A percentile compares a stretch with the other conserved stretches of the same genome.
Evolutionary conservation across 495 filamentous ascomycete genomes (phyloP).

Genomic region (Xylaria acuta): DNA sequence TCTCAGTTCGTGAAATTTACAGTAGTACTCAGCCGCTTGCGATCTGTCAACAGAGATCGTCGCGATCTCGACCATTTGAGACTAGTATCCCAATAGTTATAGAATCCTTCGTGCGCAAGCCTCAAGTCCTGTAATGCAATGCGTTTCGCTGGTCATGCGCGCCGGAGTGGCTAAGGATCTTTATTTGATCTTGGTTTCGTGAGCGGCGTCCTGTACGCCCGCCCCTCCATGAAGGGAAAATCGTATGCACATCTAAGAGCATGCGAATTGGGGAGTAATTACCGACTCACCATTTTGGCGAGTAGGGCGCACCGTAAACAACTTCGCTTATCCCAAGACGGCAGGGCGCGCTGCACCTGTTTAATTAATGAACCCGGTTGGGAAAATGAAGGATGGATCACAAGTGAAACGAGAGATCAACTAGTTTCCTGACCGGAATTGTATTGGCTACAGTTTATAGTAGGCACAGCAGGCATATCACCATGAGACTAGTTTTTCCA

Average conservation of each 20-base stretch:
- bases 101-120: not conserved
- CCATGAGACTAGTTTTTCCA: not conserved
- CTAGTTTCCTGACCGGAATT: not conserved
- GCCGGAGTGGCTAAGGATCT: not conserved
- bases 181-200: not conserved
- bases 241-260: not conserved
- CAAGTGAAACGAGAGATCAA: not conserved
- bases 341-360: not conserved
- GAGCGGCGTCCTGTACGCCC: not conserved
- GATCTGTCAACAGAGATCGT: not conserved
- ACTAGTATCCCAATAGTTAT: not conserved
- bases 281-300: not conserved
- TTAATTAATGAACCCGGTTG: not conserved
- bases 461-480: not conserved
- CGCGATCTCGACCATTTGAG: not conserved
- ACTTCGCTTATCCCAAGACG: not conserved
- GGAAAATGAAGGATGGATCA: not conserved
- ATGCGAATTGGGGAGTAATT: constrained; percentile 14
- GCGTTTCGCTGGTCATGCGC: not conserved
- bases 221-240: not conserved
- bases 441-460: not conserved
- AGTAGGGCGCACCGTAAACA: not conserved
- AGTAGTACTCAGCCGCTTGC: not conserved
- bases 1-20: not conserved
- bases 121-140: not conserved